phyloP scores from a whole-genome alignment of 2,329 filamentous ascomycete genomes.

The Massarina eburnea region DNA sequence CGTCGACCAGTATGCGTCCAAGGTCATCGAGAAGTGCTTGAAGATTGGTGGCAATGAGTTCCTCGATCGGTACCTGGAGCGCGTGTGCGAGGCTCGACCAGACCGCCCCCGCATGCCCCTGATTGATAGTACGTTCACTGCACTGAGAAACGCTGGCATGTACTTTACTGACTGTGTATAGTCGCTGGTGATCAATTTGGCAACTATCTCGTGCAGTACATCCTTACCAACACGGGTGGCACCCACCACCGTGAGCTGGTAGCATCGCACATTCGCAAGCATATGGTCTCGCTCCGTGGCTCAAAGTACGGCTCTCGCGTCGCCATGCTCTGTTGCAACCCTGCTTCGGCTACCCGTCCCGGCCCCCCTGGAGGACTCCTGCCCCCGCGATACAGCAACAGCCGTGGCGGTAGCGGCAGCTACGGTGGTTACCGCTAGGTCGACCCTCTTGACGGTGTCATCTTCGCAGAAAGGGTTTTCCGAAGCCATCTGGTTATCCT shows the following conservation, averaged over 20 bases:
- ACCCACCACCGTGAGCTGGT: constrained; percentile 91
- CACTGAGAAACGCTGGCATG: neutral
- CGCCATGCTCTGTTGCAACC: constrained; percentile 98
- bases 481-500: constrained; percentile 13
- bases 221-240: constrained; percentile 81
- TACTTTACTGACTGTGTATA: constrained; percentile 22
- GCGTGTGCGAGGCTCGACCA: constrained; percentile 86
- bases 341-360: constrained; percentile 82
- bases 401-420: constrained; percentile 24
- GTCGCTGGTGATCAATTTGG: constrained; percentile 97
- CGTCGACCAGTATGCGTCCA: constrained; percentile 98
- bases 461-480: constrained; percentile 3
- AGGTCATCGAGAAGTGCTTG: constrained; percentile 98
- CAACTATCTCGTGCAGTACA: constrained; percentile 97
- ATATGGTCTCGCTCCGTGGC: constrained; percentile 97
- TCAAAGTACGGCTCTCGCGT: constrained; percentile 98
- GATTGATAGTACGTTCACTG: constrained; percentile 73
- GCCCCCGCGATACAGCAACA: constrained; percentile 27
- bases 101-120: constrained; percentile 94
- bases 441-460: neutral
- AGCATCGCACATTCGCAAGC: constrained; percentile 90
- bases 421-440: constrained; percentile 35
- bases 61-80: constrained; percentile 85
- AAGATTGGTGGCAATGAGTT: constrained; percentile 95
- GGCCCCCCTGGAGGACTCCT: constrained; percentile 72